Conservation (phyloP, 441 rosid species). For the Eutrema salsugineum region DNA sequence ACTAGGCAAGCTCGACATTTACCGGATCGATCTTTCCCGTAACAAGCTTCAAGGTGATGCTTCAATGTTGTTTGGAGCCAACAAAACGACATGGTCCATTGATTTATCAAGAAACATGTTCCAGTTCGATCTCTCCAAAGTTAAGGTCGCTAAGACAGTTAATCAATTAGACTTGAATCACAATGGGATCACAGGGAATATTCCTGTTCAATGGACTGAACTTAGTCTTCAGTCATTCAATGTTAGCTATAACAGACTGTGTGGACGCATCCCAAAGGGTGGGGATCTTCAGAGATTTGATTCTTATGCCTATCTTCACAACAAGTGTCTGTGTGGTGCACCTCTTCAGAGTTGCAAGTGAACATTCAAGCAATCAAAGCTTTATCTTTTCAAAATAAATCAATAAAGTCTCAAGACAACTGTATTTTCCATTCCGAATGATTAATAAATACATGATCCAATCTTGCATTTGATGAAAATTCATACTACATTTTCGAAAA, state of each 20-base stretch:
- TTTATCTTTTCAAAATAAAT: neutral
- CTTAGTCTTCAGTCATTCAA: conserved; percentile 30
- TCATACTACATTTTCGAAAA: neutral
- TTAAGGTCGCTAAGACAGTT: conserved; percentile 28
- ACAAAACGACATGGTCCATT: conserved; percentile 33
- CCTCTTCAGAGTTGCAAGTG: conserved; percentile 47
- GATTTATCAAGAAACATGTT: conserved; percentile 47
- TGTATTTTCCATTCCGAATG: neutral
- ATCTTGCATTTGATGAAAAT: neutral
- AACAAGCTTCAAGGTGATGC: conserved; percentile 56
- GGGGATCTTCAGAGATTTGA: conserved; percentile 49
- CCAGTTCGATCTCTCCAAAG: conserved; percentile 43
- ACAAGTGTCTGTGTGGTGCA: conserved; percentile 58
- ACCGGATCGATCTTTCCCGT: conserved; percentile 42
- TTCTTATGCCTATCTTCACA: conserved; percentile 38
- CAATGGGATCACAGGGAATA: conserved; percentile 41
- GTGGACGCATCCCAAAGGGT: conserved; percentile 58
- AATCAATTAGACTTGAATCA: conserved; percentile 39
- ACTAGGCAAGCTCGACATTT: conserved; percentile 33
- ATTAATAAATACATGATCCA: neutral
- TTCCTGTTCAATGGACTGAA: conserved; percentile 39
- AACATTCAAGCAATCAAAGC: neutral
- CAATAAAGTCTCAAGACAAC: neutral
- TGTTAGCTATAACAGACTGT: conserved; percentile 59
- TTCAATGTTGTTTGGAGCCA: conserved; percentile 44